phyloP scores from a whole-genome alignment of 805 yeast species.

The Jamesozyma lodderae region DNA sequence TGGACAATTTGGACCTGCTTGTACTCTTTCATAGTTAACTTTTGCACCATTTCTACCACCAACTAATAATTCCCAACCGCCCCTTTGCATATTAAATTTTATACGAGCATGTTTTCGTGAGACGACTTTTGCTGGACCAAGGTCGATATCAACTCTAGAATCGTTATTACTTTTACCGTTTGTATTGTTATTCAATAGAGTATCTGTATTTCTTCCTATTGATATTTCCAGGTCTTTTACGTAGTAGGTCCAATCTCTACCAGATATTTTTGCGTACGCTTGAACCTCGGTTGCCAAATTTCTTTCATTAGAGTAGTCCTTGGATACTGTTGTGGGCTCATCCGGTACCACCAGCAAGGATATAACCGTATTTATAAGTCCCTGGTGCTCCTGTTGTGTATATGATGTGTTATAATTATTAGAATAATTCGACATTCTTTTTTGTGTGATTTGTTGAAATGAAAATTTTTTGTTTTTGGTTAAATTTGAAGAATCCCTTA shows the following conservation, averaged over 20 bases:
- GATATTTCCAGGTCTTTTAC: constrained; percentile 68
- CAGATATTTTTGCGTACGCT: constrained; percentile 95
- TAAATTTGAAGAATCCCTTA: no score
- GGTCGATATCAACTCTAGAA: constrained; percentile 51
- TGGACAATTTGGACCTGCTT: constrained; percentile 36
- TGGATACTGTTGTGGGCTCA: constrained; percentile 67
- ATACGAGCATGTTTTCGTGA: constrained; percentile 84
- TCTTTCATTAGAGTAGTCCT: constrained; percentile 62
- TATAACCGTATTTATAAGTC: constrained; percentile 66
- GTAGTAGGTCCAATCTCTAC: constrained; percentile 87
- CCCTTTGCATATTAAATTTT: constrained; percentile 59
- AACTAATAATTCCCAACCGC: constrained; percentile 81
- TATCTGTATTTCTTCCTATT: constrained; percentile 76
- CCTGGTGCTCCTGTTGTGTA: constrained; percentile 32
- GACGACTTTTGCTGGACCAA: constrained; percentile 97
- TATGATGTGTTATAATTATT: constrained; percentile 6
- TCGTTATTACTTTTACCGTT: not conserved
- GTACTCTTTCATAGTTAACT: constrained; percentile 53
- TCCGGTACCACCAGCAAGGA: constrained; percentile 62
- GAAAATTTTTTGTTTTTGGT: no score
- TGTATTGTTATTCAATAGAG: not conserved
- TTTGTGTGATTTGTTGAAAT: no score
- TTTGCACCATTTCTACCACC: constrained; percentile 90
- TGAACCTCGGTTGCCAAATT: constrained; percentile 67
- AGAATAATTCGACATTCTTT: constrained; percentile 1